Percentiles rank a stretch among this genome's conserved stretches.
Evolutionary conservation across 176 grass and related monocot species (phyloP).

Genomic region (Panicum miliaceum): DNA sequence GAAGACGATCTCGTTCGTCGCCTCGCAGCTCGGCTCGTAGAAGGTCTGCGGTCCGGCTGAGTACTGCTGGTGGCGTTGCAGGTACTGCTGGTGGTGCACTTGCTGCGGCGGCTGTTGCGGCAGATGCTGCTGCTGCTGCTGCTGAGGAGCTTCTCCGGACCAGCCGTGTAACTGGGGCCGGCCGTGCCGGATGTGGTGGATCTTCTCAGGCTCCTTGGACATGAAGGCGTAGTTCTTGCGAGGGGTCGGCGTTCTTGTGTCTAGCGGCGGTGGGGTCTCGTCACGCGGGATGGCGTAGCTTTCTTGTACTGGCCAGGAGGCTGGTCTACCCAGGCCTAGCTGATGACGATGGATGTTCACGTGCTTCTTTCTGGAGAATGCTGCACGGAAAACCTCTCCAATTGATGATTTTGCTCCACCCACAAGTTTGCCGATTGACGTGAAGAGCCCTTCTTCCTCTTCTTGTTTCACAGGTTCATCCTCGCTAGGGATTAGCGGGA

Average conservation of each 20-base stretch:
- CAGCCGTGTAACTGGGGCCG: slow-evolving; percentile 50
- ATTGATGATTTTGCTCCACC: slow-evolving; percentile 62
- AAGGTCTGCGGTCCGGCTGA: slow-evolving; percentile 73
- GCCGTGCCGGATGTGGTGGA: slow-evolving; percentile 76
- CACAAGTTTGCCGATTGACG: slow-evolving; percentile 57
- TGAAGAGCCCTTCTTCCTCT: slow-evolving; percentile 66
- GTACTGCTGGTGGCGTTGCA: slow-evolving; percentile 77
- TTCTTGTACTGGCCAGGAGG: slow-evolving; percentile 58
- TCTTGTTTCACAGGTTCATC: slow-evolving; percentile 68
- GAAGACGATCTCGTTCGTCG: slow-evolving; percentile 80
- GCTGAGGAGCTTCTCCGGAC: slow-evolving; percentile 56
- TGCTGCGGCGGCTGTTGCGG: slow-evolving; percentile 35
- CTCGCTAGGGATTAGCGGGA: slow-evolving; percentile 63
- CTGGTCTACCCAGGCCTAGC: slow-evolving; percentile 39
- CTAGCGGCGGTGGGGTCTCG: slow-evolving; percentile 61
- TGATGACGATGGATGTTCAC: slow-evolving; percentile 49
- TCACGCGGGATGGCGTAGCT: slow-evolving; percentile 66
- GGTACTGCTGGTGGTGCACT: slow-evolving; percentile 73
- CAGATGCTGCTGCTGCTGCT: slow-evolving; percentile 29
- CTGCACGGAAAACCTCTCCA: slow-evolving; percentile 49
- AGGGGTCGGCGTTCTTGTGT: slow-evolving; percentile 61
- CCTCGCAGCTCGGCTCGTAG: slow-evolving; percentile 75
- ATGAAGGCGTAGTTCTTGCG: slow-evolving; percentile 81
- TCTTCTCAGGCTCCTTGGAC: slow-evolving; percentile 76
- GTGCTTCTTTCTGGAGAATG: slow-evolving; percentile 67